Evolutionary conservation across 345 rosid species (phyloP), one percentile per base, ranked within the genome.

Genomic region (Pugionium cornutum): DNA sequence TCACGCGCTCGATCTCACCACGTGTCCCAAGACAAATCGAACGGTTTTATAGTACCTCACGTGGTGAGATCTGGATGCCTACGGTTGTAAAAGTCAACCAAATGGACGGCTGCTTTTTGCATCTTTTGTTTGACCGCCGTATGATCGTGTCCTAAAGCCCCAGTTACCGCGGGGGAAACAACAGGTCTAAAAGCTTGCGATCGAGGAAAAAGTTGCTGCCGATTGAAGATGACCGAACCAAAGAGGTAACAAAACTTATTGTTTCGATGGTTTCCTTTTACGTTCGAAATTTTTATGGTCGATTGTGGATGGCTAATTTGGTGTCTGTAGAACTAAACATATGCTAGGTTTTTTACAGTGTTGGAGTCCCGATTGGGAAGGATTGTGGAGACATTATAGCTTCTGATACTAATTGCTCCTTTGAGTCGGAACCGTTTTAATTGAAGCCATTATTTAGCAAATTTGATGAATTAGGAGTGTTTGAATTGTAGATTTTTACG

Each of bases 201-300:
- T 63, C 63, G 75, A 49, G 65, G 40, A 51, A 33, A 6, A 45
- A 31, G 54, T 64, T 58, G 52, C 59, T 28, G 53, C 45, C 42
- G 75, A 18, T 34, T 28, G 50, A 73, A 59, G 72, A 66, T 59
- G 72, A 53, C 44, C 35, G 72, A 66, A 45, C 77, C 77, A 45
- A 73, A 73, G 55, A 66, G 66, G 67, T 73, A 46, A 66, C 4
- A 0, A 4, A 28, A 33, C 42, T 42, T 25, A 6, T 43, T 30
- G 60, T 32, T 40, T 33, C 36, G 28, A 7, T 45, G 7, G 55
- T 32, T 40, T 33, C 30, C n/a, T 48, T 6, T 62, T 28, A 5
- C 0, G 25, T 36, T 43, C 1, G 3, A 3, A 6, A 54, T 3
- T 26, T 33, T 4, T 9, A 44, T 40, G 0, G 6, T 64, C 33